A percentile compares a stretch with the other conserved stretches of the same genome.
Evolutionary conservation across 2,329 filamentous ascomycete species (phyloP).

Genomic region (Septoria petroselini): DNA sequence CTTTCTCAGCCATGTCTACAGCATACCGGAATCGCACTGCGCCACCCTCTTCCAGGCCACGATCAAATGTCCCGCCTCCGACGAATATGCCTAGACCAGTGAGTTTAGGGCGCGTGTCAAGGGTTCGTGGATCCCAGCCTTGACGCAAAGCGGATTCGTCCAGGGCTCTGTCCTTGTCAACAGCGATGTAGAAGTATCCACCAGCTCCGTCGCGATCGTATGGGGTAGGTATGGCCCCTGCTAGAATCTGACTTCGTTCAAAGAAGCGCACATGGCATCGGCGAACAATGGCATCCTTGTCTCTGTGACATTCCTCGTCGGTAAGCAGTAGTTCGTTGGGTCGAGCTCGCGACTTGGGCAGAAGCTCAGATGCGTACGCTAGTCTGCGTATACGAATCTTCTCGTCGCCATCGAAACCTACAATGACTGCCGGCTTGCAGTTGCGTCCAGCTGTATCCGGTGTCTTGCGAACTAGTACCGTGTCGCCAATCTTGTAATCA

Average conservation of each 20-base stretch:
- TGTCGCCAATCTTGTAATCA: constrained; percentile 55
- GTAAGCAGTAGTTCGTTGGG: constrained; percentile 62
- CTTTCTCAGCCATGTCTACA: constrained; percentile 62
- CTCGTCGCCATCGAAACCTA: constrained; percentile 33
- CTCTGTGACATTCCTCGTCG: constrained; percentile 40
- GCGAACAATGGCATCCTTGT: constrained; percentile 47
- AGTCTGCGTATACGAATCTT: constrained; percentile 23
- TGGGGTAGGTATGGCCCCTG: constrained; percentile 54
- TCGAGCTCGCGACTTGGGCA: constrained; percentile 32
- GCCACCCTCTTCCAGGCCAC: constrained; percentile 70
- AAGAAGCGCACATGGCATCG: constrained; percentile 61
- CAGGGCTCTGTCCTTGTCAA: background rate
- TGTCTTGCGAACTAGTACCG: constrained; percentile 52
- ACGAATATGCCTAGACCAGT: constrained; percentile 69
- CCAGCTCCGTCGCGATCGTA: constrained; percentile 66
- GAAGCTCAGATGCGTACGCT: background rate
- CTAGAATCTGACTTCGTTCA: constrained; percentile 19
- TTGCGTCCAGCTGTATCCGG: constrained; percentile 29
- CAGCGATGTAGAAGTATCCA: constrained; percentile 55
- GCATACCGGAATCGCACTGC: constrained; percentile 63
- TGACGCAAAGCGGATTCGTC: constrained; percentile 21
- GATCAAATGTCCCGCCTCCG: constrained; percentile 73
- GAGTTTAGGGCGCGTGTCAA: constrained; percentile 12
- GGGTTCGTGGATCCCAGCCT: constrained; percentile 41
- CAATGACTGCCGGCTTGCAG: constrained; percentile 60